A percentile compares a stretch with the other conserved stretches of the same genome.
phyloP scores from a whole-genome alignment of 768 basidiomycete genomes.

The Cantharellus cinnabarinus region DNA sequence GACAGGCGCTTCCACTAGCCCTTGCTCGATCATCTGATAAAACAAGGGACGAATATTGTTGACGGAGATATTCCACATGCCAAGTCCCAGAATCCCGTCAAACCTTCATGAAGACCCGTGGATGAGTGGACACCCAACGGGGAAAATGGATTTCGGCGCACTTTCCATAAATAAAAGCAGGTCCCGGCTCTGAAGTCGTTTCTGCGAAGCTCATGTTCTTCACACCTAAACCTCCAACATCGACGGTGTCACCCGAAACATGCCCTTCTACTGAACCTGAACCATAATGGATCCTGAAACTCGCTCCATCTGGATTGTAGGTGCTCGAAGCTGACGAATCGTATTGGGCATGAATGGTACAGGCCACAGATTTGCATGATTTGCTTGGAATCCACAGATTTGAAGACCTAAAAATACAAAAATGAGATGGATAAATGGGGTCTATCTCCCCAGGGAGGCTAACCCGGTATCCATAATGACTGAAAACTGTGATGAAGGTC shows the following conservation, averaged over 20 bases:
- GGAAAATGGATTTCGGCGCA: conserved; percentile 3
- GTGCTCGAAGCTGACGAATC: conserved; percentile 22
- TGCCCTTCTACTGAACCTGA: conserved; percentile 25
- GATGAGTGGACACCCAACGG: neutral
- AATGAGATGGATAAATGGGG: neutral
- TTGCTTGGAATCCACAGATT: conserved; percentile 19
- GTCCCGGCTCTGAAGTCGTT: conserved; percentile 25
- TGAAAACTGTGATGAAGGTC: conserved; percentile 15
- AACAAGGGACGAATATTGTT: conserved; percentile 26
- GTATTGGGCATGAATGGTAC: conserved; percentile 22
- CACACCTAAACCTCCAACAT: conserved; percentile 22
- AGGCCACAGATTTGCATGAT: conserved; percentile 12
- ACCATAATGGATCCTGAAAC: conserved; percentile 27
- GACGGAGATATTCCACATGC: conserved; percentile 25
- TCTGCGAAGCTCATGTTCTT: conserved; percentile 26
- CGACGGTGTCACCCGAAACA: conserved; percentile 22
- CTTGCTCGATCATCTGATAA: conserved; percentile 26
- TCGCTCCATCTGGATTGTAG: conserved; percentile 26
- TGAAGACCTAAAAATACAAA: neutral
- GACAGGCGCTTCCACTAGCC: conserved; percentile 23
- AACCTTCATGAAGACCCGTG: conserved; percentile 11
- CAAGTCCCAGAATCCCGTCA: conserved; percentile 26
- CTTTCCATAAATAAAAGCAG: conserved; percentile 22
- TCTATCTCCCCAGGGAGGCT: conserved; percentile 14
- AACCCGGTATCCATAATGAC: conserved; percentile 20